Conservation (phyloP, 805 yeast species). For the Lipomyces starkeyi region DNA sequence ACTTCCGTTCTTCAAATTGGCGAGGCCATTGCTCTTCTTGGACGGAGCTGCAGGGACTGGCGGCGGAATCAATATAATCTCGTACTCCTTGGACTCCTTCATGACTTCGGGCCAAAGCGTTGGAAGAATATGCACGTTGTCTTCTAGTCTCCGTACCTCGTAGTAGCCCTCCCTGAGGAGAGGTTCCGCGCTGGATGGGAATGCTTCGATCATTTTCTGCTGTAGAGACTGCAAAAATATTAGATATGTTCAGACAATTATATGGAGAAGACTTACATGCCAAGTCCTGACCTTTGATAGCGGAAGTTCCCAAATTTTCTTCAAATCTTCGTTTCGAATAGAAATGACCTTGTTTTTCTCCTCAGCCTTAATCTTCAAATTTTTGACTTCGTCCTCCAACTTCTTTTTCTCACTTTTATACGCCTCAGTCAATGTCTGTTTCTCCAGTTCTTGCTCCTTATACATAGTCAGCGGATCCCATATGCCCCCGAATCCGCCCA, state of each 20-base stretch:
- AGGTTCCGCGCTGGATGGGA: constrained; percentile 7
- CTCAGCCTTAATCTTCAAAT: constrained; percentile 7
- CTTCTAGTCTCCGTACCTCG: constrained; percentile 24
- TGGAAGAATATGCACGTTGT: constrained; percentile 17
- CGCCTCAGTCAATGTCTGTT: constrained; percentile 1
- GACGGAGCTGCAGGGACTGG: constrained; percentile 1
- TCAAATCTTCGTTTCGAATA: constrained; percentile 12
- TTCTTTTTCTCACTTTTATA: constrained; percentile 11
- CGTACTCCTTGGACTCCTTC: constrained; percentile 24
- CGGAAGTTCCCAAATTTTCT: constrained; percentile 30
- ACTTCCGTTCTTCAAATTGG: neutral
- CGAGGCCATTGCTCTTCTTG: neutral
- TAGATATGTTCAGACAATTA: neutral
- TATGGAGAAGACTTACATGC: constrained; percentile 14
- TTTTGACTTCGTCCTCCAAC: constrained; percentile 20
- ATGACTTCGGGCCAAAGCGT: constrained; percentile 31
- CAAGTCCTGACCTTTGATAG: constrained; percentile 20
- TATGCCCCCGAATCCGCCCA: neutral
- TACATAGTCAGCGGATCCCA: neutral
- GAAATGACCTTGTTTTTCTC: constrained; percentile 13
- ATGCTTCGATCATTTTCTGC: constrained; percentile 12
- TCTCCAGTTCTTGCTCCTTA: constrained; percentile 11
- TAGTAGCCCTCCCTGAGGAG: constrained; percentile 11
- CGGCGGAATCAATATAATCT: constrained; percentile 19
- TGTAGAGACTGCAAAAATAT: constrained; percentile 2